Conservation (phyloP, 257 asterid genomes). For the Penstemon barbatus region DNA sequence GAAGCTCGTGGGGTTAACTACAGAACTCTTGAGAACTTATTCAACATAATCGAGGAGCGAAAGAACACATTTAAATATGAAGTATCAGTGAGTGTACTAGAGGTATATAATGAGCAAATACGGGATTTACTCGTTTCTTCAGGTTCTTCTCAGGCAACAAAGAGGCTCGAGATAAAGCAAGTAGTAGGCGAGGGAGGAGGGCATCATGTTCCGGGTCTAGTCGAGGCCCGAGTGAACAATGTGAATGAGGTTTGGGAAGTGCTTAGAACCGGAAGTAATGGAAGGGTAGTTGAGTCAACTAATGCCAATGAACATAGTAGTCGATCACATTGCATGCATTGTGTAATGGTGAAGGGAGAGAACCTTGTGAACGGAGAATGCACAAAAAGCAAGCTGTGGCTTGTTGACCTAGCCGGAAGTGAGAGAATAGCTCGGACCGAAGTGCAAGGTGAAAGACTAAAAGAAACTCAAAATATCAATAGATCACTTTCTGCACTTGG, state of each 20-base stretch:
- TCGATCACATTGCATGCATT: slow-evolving; percentile 97
- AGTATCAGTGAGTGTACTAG: slow-evolving; percentile 86
- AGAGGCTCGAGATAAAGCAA: slow-evolving; percentile 93
- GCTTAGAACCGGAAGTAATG: slow-evolving; percentile 76
- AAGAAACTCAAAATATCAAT: slow-evolving; percentile 92
- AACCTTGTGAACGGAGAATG: slow-evolving; percentile 78
- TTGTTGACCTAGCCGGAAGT: slow-evolving; percentile 93
- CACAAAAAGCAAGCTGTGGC: slow-evolving; percentile 93
- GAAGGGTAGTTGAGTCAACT: slow-evolving; percentile 89
- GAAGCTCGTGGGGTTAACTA: slow-evolving; percentile 95
- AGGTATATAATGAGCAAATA: slow-evolving; percentile 95
- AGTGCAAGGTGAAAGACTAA: slow-evolving; percentile 87
- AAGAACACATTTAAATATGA: slow-evolving; percentile 63
- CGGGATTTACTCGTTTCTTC: slow-evolving; percentile 62
- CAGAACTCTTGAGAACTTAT: slow-evolving; percentile 80
- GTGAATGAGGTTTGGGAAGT: slow-evolving; percentile 92
- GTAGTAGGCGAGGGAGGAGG: slow-evolving; percentile 87
- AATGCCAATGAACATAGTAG: slow-evolving; percentile 92
- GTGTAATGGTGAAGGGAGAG: slow-evolving; percentile 95
- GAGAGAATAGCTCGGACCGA: slow-evolving; percentile 93
- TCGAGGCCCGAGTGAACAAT: slow-evolving; percentile 76
- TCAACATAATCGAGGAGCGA: slow-evolving; percentile 74
- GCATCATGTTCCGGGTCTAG: slow-evolving; percentile 91
- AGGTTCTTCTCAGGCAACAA: slow-evolving; percentile 56
- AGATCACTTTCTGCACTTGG: slow-evolving; percentile 96